These are phyloP conservation scores for Lasiosphaeriaceae sp. DNA, from an alignment of 495 filamentous ascomycete species.

Conservation along the genomic window DNA sequence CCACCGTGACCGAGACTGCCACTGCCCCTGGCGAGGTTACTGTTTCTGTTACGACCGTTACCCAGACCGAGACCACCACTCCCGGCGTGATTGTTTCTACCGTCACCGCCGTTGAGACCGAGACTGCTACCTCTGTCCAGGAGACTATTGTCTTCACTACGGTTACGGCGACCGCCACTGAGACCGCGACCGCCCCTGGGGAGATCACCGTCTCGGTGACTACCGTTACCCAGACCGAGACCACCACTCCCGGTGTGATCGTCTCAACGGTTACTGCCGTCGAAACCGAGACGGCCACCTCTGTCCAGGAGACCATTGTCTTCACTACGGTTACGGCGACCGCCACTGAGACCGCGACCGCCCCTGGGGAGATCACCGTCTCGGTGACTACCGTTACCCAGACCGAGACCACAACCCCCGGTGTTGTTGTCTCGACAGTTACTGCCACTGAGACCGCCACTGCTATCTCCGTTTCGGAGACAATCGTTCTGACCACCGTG, in stretches of 20 bases:
- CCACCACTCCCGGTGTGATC: too few species aligned
- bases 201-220: neutral
- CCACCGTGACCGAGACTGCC: neutral
- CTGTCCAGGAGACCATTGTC: neutral
- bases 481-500: neutral
- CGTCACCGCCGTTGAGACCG: too few species aligned
- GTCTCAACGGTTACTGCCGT: too few species aligned
- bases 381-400: neutral
- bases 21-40: neutral
- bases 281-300: too few species aligned
- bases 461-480: too few species aligned
- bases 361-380: neutral
- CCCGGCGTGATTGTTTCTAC: too few species aligned
- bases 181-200: neutral
- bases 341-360: neutral
- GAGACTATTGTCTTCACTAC: neutral
- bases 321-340: neutral
- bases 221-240: neutral
- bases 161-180: neutral
- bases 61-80: neutral
- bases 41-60: neutral
- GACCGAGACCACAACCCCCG: too few species aligned
- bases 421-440: neutral
- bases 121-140: too few species aligned
- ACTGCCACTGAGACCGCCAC: too few species aligned